Evolutionary conservation across 23 red algal genomes (phyloP).

Genomic region (Gracilaria vermiculophylla): DNA sequence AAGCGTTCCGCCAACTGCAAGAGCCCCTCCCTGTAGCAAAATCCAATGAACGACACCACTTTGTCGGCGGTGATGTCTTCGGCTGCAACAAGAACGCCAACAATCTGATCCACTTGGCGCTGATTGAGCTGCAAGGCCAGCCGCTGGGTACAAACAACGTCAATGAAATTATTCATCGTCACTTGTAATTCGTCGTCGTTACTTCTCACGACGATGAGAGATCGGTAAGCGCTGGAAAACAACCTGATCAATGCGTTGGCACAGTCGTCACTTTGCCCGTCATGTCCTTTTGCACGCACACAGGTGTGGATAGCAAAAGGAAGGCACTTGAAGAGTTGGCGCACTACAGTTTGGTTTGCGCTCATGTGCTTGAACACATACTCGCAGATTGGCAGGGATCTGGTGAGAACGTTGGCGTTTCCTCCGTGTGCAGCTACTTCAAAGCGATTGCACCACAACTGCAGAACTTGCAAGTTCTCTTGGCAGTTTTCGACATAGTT

Average conservation of each 20-base stretch:
- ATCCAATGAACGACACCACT: neutral
- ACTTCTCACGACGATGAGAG: neutral
- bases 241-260: neutral
- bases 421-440: neutral
- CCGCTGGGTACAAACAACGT: neutral
- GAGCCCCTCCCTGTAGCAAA: neutral
- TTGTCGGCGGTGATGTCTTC: neutral
- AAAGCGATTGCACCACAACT: neutral
- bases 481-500: neutral
- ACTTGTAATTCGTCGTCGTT: neutral
- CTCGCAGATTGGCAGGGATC: neutral
- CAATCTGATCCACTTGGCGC: neutral
- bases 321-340: neutral
- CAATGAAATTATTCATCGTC: neutral
- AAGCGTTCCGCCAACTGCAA: neutral
- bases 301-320: neutral
- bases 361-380: neutral
- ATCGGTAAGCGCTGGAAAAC: slow-evolving; percentile 1
- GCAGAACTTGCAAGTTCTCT: neutral
- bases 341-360: neutral
- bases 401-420: neutral
- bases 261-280: neutral
- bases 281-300: neutral
- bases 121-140: neutral
- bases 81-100: slow-evolving; percentile 1